A percentile compares a stretch with the other conserved stretches of the same genome.
Conservation (phyloP, 1,139 yeast species). For the Kazachstania sp. region DNA sequence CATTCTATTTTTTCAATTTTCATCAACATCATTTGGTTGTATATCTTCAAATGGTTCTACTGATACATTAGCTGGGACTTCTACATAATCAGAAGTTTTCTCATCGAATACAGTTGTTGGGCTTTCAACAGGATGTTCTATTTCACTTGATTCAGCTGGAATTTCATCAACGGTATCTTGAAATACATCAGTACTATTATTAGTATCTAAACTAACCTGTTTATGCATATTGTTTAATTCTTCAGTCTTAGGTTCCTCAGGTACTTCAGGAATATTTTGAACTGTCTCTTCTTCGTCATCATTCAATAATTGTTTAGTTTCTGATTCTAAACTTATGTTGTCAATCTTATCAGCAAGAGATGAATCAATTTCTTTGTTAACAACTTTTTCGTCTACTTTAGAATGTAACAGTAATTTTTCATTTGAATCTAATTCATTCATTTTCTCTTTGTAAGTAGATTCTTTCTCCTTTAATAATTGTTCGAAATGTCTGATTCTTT, state of each 20-base stretch:
- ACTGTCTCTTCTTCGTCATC: slow-evolving; percentile 41
- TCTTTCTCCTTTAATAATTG: slow-evolving; percentile 35
- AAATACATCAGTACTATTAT: slow-evolving; percentile 38
- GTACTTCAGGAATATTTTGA: slow-evolving; percentile 39
- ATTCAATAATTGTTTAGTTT: too few species aligned
- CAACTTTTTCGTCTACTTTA: background rate
- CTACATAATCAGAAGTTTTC: slow-evolving; percentile 1
- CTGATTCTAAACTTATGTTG: background rate
- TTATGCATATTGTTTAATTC: slow-evolving; percentile 5
- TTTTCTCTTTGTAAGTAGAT: slow-evolving; percentile 52
- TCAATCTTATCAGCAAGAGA: slow-evolving; percentile 1
- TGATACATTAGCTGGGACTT: slow-evolving; percentile 3
- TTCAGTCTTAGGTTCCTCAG: slow-evolving; percentile 36
- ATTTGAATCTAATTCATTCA: slow-evolving; percentile 1
- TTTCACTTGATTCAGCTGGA: slow-evolving; percentile 1
- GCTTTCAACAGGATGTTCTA: background rate
- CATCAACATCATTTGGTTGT: background rate
- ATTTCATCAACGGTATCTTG: slow-evolving; percentile 35
- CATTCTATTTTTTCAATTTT: background rate
- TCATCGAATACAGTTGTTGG: background rate
- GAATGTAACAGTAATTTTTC: background rate
- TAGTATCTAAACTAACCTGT: slow-evolving; percentile 37
- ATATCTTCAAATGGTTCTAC: slow-evolving; percentile 5
- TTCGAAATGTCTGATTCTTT: slow-evolving; percentile 24
- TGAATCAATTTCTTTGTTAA: too few species aligned